Base-by-base conservation (phyloP, 2,329 filamentous ascomycete species). In the Anthostomella pinea region DNA sequence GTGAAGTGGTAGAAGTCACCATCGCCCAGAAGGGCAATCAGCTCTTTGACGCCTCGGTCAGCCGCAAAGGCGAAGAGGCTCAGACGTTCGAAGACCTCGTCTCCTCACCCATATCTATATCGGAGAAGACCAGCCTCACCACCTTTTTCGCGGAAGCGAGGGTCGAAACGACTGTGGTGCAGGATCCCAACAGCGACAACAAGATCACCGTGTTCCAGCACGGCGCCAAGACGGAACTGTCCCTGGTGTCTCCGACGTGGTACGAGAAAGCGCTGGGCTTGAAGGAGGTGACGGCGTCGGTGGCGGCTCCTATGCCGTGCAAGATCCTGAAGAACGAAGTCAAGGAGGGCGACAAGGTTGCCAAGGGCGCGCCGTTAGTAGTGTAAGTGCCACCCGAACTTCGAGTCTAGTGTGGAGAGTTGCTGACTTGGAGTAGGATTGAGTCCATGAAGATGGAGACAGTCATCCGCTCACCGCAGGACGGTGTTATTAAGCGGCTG, bases 301-400 rank as follows among this genome's bases (percentile, higher is more conserved):
- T 97, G 2, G 73, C 87, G 16, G 88, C 93, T 15, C 93, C 93
- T 0, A 98, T 98, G 93, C 93, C 93, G 2, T 97, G 93, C 67
- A 97, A 97, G 68, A 84, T 98, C 17, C 67, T 98, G 44, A 81
- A 87, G 48, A 93, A 96, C 30, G 87, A 95, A 62, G 88, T 96
- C 0, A 67, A 74, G 18, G 88, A 88, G 51, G 93, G 93, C 0
- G 80, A 95, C 46, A 66, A 65, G 30, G 93, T 98, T 11, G 81
- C 81, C 58, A 94, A 91, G 67, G 90, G 91, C 29, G 81, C 91
- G 39, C 81, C 88, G 6, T 68, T 98, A 39, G 87, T 97, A 9
- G 89, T 97, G 68, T 82, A 62, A 73, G 78, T 70, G 7, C 5
- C 5, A 16, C 11, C 2, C 4, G 25, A 5, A n/a, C 10, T 19